Evolutionary conservation across 2,329 filamentous ascomycete species (phyloP).

Genomic region (Cladophialophora immunda): DNA sequence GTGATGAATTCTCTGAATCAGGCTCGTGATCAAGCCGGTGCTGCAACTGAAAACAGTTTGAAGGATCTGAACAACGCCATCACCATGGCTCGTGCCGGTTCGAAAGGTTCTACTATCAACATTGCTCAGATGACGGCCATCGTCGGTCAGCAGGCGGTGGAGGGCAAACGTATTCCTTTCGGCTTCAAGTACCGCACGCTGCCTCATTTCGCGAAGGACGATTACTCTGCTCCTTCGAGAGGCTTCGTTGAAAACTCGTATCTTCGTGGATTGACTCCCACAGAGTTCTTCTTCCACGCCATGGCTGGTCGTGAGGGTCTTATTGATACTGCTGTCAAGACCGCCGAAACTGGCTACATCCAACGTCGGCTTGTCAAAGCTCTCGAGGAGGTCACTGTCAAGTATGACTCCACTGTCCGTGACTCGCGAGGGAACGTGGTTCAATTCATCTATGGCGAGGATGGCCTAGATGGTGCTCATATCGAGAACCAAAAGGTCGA

Average conservation of each 20-base stretch:
- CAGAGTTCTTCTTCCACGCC: constrained; percentile 99
- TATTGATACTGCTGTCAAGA: constrained; percentile 99
- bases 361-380: constrained; percentile 98
- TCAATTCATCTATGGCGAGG: constrained; percentile 97
- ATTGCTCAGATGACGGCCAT: constrained; percentile 99
- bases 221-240: constrained; percentile 95
- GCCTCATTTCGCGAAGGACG: constrained; percentile 98
- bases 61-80: constrained; percentile 97
- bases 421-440: constrained; percentile 97
- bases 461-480: constrained; percentile 89
- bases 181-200: constrained; percentile 98
- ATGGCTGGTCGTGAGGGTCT: constrained; percentile 99
- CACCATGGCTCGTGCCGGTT: constrained; percentile 94
- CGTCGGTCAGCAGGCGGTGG: constrained; percentile 96
- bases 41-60: constrained; percentile 86
- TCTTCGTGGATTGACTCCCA: constrained; percentile 89
- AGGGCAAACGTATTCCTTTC: constrained; percentile 98
- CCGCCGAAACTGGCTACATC: constrained; percentile 98
- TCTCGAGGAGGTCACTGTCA: constrained; percentile 95
- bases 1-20: constrained; percentile 93
- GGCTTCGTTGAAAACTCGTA: constrained; percentile 99
- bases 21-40: constrained; percentile 96
- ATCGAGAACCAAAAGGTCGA: constrained; percentile 95
- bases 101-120: constrained; percentile 98
- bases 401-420: constrained; percentile 95